phyloP scores from a whole-genome alignment of 805 yeast species.

The Suhomyces xylopsoci region DNA sequence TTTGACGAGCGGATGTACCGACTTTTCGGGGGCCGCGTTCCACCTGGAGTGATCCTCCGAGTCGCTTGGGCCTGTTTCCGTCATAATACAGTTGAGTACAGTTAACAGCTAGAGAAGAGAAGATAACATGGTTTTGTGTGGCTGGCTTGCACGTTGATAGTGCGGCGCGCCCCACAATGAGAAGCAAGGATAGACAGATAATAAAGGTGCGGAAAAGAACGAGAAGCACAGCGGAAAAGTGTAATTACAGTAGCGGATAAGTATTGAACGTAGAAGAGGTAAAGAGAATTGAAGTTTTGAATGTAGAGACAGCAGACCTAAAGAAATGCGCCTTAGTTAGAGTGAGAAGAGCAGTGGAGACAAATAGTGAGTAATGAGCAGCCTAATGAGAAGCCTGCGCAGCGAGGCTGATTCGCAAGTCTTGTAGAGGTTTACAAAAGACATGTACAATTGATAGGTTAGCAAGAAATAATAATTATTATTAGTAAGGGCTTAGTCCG shows the following conservation, averaged over 20 bases:
- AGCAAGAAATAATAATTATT: too few relatives aligned
- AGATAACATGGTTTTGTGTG: background rate
- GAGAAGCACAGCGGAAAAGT: background rate
- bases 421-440: too few relatives aligned
- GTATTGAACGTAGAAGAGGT: background rate
- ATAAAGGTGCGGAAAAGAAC: background rate
- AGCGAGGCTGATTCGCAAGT: background rate
- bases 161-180: background rate
- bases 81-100: background rate
- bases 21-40: background rate
- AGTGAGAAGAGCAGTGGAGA: too few relatives aligned
- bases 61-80: background rate
- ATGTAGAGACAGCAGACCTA: background rate
- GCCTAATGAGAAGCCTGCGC: too few relatives aligned
- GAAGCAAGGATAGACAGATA: background rate
- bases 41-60: background rate
- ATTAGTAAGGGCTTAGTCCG: background rate
- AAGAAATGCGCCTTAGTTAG: too few relatives aligned
- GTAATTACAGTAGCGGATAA: background rate
- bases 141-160: background rate
- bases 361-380: background rate
- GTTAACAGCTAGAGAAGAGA: background rate
- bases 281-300: background rate
- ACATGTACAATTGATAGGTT: too few relatives aligned
- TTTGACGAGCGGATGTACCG: conserved; percentile 18